Conservation (phyloP, 495 filamentous ascomycete species). For the Talaromyces liani region DNA sequence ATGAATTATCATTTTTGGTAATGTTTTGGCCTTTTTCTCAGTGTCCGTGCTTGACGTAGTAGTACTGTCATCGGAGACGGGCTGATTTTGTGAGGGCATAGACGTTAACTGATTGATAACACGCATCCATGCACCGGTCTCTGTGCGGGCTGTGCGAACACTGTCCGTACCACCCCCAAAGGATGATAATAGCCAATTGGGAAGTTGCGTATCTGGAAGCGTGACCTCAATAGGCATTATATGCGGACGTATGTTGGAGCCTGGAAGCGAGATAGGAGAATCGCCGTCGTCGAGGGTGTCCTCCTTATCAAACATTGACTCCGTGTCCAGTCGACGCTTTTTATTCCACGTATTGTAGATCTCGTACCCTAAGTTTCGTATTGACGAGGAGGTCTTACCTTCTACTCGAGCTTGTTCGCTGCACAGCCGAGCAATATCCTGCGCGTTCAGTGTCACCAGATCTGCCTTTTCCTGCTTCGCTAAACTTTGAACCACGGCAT, state of each 20-base stretch:
- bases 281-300: constrained; percentile 26
- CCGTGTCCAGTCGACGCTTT: constrained; percentile 23
- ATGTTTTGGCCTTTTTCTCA: constrained; percentile 12
- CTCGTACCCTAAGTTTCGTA: constrained; percentile 61
- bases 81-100: constrained; percentile 11
- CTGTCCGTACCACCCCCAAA: constrained; percentile 22
- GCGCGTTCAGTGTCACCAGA: constrained; percentile 67
- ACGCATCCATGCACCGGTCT: constrained; percentile 24
- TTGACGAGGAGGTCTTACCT: constrained; percentile 27
- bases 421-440: constrained; percentile 72
- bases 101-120: constrained; percentile 31
- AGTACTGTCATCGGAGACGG: neutral
- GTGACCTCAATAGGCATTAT: constrained; percentile 6
- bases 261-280: neutral
- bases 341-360: constrained; percentile 27
- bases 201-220: constrained; percentile 25
- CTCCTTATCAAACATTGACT: constrained; percentile 15
- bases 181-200: constrained; percentile 29
- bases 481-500: constrained; percentile 49
- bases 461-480: constrained; percentile 61
- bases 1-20: constrained; percentile 58
- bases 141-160: constrained; percentile 9
- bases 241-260: neutral
- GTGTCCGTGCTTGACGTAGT: neutral
- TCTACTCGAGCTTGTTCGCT: constrained; percentile 58